Evolutionary conservation across 1,284 basidiomycete genomes (phyloP).

Genomic region (Cryptococcus deneoformans): DNA sequence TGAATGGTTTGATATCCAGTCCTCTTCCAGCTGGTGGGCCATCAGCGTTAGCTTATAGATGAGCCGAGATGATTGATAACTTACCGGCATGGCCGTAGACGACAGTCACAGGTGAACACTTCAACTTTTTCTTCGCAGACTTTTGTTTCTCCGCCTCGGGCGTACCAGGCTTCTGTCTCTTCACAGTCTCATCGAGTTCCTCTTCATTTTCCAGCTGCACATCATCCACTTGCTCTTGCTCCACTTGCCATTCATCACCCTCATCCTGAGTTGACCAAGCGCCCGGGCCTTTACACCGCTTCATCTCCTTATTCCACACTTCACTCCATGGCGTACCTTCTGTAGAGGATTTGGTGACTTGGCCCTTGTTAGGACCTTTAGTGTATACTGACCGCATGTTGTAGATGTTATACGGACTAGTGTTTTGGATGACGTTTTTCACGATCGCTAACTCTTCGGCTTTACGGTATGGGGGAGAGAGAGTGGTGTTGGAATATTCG

Average conservation of each 20-base stretch:
- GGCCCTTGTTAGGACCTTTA: slow-evolving; percentile 48
- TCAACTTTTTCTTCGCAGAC: slow-evolving; percentile 10
- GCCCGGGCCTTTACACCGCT: slow-evolving; percentile 53
- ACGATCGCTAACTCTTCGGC: slow-evolving; percentile 57
- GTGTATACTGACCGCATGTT: slow-evolving; percentile 69
- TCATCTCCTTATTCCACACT: slow-evolving; percentile 69
- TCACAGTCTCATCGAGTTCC: slow-evolving; percentile 3
- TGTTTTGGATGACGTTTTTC: slow-evolving; percentile 67
- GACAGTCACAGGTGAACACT: slow-evolving; percentile 71
- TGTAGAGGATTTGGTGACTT: slow-evolving; percentile 57
- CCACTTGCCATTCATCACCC: slow-evolving; percentile 19
- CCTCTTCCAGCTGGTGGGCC: slow-evolving; percentile 59
- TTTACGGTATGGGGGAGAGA: slow-evolving; percentile 14
- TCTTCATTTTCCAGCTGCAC: slow-evolving; percentile 20
- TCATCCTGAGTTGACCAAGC: slow-evolving; percentile 12
- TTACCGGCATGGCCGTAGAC: slow-evolving; percentile 71
- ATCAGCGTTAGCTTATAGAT: slow-evolving; percentile 32
- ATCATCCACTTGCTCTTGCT: slow-evolving; percentile 28
- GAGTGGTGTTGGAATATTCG: slow-evolving; percentile 49
- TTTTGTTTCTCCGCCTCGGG: slow-evolving; percentile 2
- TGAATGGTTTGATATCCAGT: slow-evolving; percentile 73
- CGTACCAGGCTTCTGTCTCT: slow-evolving; percentile 15
- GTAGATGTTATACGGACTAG: slow-evolving; percentile 65
- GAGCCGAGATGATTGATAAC: slow-evolving; percentile 1
- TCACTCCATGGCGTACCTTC: slow-evolving; percentile 69